Conservation (phyloP, 768 basidiomycete genomes). For the Tylopilus balloui region DNA sequence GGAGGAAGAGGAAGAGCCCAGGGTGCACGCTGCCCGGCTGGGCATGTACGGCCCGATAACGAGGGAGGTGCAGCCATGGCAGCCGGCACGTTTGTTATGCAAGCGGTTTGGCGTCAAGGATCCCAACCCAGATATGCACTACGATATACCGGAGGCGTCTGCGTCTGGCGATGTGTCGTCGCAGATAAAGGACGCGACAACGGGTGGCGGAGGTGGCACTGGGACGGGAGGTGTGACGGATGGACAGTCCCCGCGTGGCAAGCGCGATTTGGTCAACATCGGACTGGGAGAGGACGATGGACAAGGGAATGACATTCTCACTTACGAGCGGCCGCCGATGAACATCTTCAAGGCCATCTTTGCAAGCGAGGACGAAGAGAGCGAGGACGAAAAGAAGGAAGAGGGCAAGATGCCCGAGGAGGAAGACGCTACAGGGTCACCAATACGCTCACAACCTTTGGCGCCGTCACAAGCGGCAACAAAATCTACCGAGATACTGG, state of each 20-base stretch:
- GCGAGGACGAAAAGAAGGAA: constrained; percentile 54
- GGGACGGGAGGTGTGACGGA: background rate
- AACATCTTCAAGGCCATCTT: constrained; percentile 98
- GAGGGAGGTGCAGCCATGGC: constrained; percentile 67
- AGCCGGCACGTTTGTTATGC: constrained; percentile 81
- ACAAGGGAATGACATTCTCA: constrained; percentile 84
- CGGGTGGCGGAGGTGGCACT: background rate
- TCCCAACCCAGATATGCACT: constrained; percentile 58
- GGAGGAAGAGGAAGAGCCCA: constrained; percentile 64
- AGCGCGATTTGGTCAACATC: constrained; percentile 70
- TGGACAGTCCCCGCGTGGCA: constrained; percentile 18
- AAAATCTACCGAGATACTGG: background rate
- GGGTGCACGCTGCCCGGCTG: constrained; percentile 72
- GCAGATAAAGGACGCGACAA: constrained; percentile 3
- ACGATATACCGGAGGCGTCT: constrained; percentile 29
- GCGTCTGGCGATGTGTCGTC: constrained; percentile 12
- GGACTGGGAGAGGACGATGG: constrained; percentile 90
- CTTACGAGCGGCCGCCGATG: constrained; percentile 83
- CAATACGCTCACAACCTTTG: constrained; percentile 11
- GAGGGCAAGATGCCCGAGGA: constrained; percentile 25
- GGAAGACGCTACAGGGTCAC: background rate
- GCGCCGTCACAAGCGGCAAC: constrained; percentile 2
- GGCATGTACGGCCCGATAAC: constrained; percentile 93
- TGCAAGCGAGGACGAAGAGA: constrained; percentile 89
- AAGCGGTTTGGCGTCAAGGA: constrained; percentile 93